Conservation (phyloP, 129 eudicot species). For the Oenanthe sinensis region DNA sequence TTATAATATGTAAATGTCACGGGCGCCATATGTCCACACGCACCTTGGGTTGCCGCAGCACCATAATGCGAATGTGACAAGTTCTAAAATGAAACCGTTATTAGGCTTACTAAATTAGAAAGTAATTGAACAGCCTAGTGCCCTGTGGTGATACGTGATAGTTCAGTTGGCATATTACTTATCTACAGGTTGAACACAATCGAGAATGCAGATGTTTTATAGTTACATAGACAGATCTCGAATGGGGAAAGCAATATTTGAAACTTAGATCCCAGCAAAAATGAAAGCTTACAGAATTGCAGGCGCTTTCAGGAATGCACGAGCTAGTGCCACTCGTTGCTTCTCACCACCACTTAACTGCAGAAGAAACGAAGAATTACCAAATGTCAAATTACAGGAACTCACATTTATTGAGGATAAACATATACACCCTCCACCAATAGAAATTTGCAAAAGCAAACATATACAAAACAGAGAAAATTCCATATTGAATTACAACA, state of each 20-base stretch:
- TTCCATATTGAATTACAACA: not conserved
- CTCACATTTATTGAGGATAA: not conserved
- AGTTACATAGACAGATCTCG: not conserved
- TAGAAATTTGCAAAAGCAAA: not conserved
- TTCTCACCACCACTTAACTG: slow-evolving; percentile 99
- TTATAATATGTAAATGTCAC: not conserved
- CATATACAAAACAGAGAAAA: not conserved
- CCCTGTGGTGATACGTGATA: not conserved
- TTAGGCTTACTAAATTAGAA: too few species aligned
- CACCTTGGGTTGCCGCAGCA: too few species aligned
- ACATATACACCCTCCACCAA: not conserved
- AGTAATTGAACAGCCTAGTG: too few species aligned
- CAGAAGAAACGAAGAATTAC: slow-evolving; percentile 13
- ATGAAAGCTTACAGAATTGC: slow-evolving; percentile 55
- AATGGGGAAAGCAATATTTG: not conserved
- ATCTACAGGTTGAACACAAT: not conserved
- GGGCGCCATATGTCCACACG: not conserved
- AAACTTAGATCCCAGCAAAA: not conserved
- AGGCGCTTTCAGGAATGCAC: slow-evolving; percentile 92
- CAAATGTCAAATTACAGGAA: not conserved
- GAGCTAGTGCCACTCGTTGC: slow-evolving; percentile 92
- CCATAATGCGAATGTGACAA: too few species aligned
- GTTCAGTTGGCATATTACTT: not conserved
- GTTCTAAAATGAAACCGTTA: too few species aligned
- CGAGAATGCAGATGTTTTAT: not conserved